Conservation (phyloP, 331 rosid genomes). For the Saraca asoca region DNA sequence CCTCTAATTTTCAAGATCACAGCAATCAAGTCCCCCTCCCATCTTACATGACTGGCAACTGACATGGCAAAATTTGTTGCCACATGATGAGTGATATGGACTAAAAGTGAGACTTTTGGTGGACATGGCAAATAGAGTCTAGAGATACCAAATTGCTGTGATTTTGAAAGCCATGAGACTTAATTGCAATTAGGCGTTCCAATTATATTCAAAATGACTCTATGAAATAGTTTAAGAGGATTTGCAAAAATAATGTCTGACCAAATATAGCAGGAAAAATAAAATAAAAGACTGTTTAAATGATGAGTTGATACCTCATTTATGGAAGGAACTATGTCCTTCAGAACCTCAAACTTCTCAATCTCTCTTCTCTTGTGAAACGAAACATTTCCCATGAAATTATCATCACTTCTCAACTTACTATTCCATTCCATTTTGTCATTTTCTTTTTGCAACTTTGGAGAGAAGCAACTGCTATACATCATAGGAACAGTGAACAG, state of each 20-base stretch:
- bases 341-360: conserved; percentile 49
- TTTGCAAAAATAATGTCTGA: not conserved
- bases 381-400: conserved; percentile 25
- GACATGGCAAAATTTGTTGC: no score
- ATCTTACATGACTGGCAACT: no score
- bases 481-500: conserved; percentile 58
- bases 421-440: conserved; percentile 33
- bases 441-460: conserved; percentile 32
- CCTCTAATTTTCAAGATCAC: no score
- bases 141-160: no score
- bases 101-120: no score
- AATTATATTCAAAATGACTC: conserved; percentile 1
- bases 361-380: conserved; percentile 43
- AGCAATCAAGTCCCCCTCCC: no score
- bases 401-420: conserved; percentile 37
- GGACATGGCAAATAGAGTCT: no score
- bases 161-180: no score
- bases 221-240: not conserved
- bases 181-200: no score
- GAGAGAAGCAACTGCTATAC: conserved; percentile 44
- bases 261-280: no score
- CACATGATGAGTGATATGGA: no score
- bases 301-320: conserved; percentile 50
- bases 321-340: conserved; percentile 59
- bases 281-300: no score